Base-by-base conservation (phyloP, 345 rosid species). In the Acer campestre region DNA sequence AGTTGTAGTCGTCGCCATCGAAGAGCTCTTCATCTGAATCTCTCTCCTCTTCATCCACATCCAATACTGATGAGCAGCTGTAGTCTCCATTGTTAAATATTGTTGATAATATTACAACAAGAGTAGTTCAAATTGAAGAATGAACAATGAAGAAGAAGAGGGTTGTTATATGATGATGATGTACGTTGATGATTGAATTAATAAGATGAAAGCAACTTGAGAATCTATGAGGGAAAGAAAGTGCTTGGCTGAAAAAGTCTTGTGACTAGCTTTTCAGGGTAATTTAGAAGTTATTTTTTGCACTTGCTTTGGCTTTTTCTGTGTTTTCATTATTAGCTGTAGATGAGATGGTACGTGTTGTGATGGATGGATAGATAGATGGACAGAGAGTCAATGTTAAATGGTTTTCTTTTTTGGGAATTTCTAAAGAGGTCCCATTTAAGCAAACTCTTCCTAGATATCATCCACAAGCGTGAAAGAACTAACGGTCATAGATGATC, bases 191-290 rank as follows among this genome's bases (percentile, higher is more conserved):
- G 58, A 10, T 75, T 77, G 67, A 77, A 79, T 72, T 59, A 59
- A 59, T 20, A 22, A 65, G 72, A n/a, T 61, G 81, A 85, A 78
- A 80, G 80, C 81, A 64, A 76, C 83, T 29, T 31, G 72, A 75
- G 88, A 81, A 83, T 79, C 84, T 81, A 49, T 66, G 71, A 75
- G 74, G 71, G 38, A 82, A 73, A 61, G 74, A 77, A 83, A 80
- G 79, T 29, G 84, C 44, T 83, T 66, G 48, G 79, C 56, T 73
- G 83, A 72, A 83, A 82, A 84, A 40, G 89, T 85, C 85, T 73
- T 75, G 59, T 51, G 56, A 12, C 75, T 78, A 78, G 84, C 73
- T 77, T 88, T 75, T 74, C 17, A 25, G 69, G 73, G 46, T 71
- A 49, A 10, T 62, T 66, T 8, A 35, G 38, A 35, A 53, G 58